Base-by-base conservation (phyloP, 2,329 filamentous ascomycete genomes). In the Lecanosticta acicola region DNA sequence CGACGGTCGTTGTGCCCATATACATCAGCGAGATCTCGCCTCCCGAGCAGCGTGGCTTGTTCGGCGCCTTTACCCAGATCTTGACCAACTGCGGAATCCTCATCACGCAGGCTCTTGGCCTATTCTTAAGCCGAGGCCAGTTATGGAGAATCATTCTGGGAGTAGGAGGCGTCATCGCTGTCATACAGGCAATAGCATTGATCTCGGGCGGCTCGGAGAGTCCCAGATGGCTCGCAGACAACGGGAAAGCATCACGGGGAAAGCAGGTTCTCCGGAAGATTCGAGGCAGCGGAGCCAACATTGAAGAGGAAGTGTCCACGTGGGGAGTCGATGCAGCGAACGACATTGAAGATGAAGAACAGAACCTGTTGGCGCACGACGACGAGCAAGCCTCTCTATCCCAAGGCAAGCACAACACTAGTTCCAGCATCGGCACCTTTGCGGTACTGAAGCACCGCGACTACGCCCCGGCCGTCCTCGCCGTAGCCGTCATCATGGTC, bases 11-110 rank as follows among this genome's bases (percentile, higher is more conserved):
- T 29, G 89, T 94, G 2, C 93, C 93, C 0, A 79, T 98, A 16
- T 98, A 94, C 71, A 88, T 98, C 57, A 90, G 88, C 37, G 93
- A 98, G 67, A 79, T 96, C 19, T 84, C 90, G 0, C 93, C 91
- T 3, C 80, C 80, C 0, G 71, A 74, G 20, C 58, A 63, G 51
- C 66, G 63, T 49, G 65, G 65, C n/a, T 80, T 94, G 52, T 97
- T 95, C 58, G 80, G 80, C 9, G 73, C 76, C 29, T 84, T 94
- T 68, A 97, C 93, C 0, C 91, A 98, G 65, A 83, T 97, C 61
- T 90, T 89, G 68, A 90, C 90, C 72, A 97, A 97, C 61, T 51
- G 65, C 18, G 93, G 93, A 45, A 96, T 98, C 43, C 69, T 98
- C 35, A 70, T 81, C 19, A 84, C 90, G 0, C 93, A 97, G 67